Evolutionary conservation across 352 stramenopile species (phyloP), one percentile per base, ranked within the genome.

Genomic region (Globisporangium takayamanum): DNA sequence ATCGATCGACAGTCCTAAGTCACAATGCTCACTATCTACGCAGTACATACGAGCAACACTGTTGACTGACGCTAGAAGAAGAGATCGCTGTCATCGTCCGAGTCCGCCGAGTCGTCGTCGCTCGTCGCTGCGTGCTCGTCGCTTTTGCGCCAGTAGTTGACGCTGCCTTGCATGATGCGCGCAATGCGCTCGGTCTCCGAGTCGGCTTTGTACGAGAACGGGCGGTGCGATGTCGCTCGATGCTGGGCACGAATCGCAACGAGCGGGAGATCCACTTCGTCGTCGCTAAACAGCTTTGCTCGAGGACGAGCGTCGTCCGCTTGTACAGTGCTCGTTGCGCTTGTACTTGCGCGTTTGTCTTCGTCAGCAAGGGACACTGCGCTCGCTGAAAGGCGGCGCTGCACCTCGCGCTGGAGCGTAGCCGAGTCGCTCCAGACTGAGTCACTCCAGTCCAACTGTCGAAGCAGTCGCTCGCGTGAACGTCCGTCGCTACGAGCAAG

Each of bases 151-250:
- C 75, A 89, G 50, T 86, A 84, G 0, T 71, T 69, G 57, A 89
- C 57, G 22, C 67, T 91, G 39, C 78, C 76, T 53, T 91, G 78
- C 80, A 91, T 91, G 53, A 91, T 91, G 18, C 78, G 67, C 42
- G 81, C 81, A n/a, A 91, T 91, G 28, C 81, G 77, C 52, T 91
- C 81, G 0, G 80, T 91, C 58, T 91, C 80, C 6, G 76, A 84
- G 64, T 91, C 75, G 11, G 53, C 39, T 52, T 55, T 55, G 39
- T 41, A 65, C 26, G n/a, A 33, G 28, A 33, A 33, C 28, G 28
- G 8, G 6, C 41, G 41, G 15, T 47, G 14, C 41, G 41, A 25
- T 8, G 44, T 26, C 20, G 41, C 41, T 22, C 15, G 14, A 6
- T 18, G 15, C 18, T 20, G 12, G 0, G 12, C 41, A n/a, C 14